A percentile compares a stretch with the other conserved stretches of the same genome.
Evolutionary conservation across 768 basidiomycete genomes (phyloP).

Genomic region (Hypholoma fasciculare): DNA sequence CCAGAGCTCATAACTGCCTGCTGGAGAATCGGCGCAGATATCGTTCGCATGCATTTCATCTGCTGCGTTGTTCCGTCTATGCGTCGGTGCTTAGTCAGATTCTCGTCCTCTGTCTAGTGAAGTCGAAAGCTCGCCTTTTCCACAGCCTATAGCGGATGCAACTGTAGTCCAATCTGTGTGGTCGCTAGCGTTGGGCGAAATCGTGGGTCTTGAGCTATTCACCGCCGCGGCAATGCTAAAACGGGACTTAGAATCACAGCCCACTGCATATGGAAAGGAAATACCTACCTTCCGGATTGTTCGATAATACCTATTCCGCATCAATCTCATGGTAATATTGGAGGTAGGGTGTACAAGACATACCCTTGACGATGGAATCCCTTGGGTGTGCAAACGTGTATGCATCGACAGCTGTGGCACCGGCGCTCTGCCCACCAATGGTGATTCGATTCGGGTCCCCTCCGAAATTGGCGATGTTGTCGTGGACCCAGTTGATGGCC

Average conservation of each 20-base stretch:
- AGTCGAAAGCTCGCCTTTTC: constrained; percentile 21
- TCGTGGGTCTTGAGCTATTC: too few species aligned
- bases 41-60: constrained; percentile 35
- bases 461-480: constrained; percentile 46
- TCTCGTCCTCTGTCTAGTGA: background rate
- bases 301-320: constrained; percentile 4
- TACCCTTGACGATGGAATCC: constrained; percentile 30
- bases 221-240: too few species aligned
- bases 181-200: background rate
- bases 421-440: constrained; percentile 39
- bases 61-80: constrained; percentile 26
- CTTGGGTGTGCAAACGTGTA: constrained; percentile 35
- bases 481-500: constrained; percentile 46
- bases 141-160: constrained; percentile 31
- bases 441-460: constrained; percentile 38
- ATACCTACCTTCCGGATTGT: background rate
- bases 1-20: constrained; percentile 31
- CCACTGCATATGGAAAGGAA: background rate
- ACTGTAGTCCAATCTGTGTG: constrained; percentile 13
- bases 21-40: constrained; percentile 28
- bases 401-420: constrained; percentile 30
- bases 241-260: too few species aligned
- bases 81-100: background rate
- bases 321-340: background rate
- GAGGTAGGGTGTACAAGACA: background rate